Percentiles rank a stretch among this genome's conserved stretches.
Evolutionary conservation across 2,329 filamentous ascomycete genomes (phyloP).

Genomic region (Emydomyces testavorans): DNA sequence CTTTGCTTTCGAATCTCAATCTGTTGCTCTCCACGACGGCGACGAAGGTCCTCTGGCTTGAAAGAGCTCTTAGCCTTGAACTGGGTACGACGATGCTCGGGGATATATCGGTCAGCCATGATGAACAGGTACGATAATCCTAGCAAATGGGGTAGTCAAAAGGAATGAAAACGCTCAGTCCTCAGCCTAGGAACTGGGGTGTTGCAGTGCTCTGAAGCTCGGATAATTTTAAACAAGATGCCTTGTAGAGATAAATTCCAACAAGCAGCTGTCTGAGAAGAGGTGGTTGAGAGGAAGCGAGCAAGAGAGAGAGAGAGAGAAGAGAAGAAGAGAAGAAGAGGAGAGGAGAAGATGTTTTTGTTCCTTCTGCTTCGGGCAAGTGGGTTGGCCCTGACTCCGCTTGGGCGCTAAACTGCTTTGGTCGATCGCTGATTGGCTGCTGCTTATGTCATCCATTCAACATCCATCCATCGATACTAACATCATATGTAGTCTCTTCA

Average conservation of each 20-base stretch:
- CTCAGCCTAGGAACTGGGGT: not conserved
- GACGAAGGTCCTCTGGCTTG: conserved; percentile 96
- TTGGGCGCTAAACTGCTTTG: not conserved
- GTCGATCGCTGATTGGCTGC: not conserved
- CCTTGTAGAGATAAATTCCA: not conserved
- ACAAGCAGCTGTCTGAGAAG: not conserved
- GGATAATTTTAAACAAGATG: not conserved
- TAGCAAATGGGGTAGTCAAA: conserved; percentile 20
- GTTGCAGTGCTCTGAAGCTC: not conserved
- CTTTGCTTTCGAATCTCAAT: conserved; percentile 98
- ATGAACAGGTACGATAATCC: conserved; percentile 27
- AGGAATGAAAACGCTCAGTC: conserved; percentile 16
- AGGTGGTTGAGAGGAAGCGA: conserved; percentile 5
- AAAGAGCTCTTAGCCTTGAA: conserved; percentile 99
- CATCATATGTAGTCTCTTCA: not conserved
- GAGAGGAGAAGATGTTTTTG: conserved; percentile 11
- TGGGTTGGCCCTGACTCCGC: conserved; percentile 6
- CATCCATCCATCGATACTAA: not conserved
- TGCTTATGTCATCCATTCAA: conserved; percentile 4
- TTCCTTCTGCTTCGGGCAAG: conserved; percentile 8
- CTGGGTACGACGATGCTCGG: conserved; percentile 96
- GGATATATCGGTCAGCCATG: conserved; percentile 99
- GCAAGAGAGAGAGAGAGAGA: conserved; percentile 9
- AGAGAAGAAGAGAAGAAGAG: not conserved
- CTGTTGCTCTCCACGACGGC: conserved; percentile 96